These are phyloP conservation scores for Nemania abortiva DNA, from an alignment of 2,329 filamentous ascomycete species.

Conservation along the genomic window DNA sequence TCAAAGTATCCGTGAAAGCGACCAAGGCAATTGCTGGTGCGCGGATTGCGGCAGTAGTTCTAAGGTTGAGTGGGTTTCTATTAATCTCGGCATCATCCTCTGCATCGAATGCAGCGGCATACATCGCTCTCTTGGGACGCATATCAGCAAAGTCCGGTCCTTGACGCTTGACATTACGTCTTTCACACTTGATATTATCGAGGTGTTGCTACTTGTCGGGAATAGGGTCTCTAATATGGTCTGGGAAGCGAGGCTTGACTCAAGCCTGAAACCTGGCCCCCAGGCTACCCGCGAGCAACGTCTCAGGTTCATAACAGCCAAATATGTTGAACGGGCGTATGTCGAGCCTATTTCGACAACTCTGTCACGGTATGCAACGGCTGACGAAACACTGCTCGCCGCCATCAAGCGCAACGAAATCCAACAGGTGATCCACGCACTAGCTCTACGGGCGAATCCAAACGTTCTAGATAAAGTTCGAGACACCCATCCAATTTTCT, in stretches of 20 bases:
- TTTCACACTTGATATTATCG: conserved; percentile 96
- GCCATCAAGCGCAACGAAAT: conserved; percentile 98
- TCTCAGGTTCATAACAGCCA: conserved; percentile 93
- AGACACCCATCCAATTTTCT: conserved; percentile 87
- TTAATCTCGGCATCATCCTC: conserved; percentile 94
- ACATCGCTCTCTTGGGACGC: conserved; percentile 93
- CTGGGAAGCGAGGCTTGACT: conserved; percentile 90
- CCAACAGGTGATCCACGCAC: conserved; percentile 88
- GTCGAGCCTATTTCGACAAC: conserved; percentile 83
- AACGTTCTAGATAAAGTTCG: conserved; percentile 88
- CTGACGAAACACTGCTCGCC: conserved; percentile 90
- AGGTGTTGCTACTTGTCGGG: conserved; percentile 89
- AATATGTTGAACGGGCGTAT: conserved; percentile 88
- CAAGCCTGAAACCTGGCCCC: conserved; percentile 76
- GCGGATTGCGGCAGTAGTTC: conserved; percentile 92
- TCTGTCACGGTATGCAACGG: conserved; percentile 78
- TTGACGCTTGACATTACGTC: conserved; percentile 95
- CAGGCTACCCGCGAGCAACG: conserved; percentile 89
- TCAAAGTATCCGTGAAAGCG: conserved; percentile 86
- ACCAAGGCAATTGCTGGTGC: conserved; percentile 93
- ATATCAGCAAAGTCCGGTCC: conserved; percentile 97
- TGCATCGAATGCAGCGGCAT: conserved; percentile 99
- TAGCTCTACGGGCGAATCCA: conserved; percentile 87
- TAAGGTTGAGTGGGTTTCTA: conserved; percentile 99
- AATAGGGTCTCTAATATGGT: conserved; percentile 97